phyloP scores from a whole-genome alignment of 495 filamentous ascomycete genomes.

The Hypoxylon intermedium region DNA sequence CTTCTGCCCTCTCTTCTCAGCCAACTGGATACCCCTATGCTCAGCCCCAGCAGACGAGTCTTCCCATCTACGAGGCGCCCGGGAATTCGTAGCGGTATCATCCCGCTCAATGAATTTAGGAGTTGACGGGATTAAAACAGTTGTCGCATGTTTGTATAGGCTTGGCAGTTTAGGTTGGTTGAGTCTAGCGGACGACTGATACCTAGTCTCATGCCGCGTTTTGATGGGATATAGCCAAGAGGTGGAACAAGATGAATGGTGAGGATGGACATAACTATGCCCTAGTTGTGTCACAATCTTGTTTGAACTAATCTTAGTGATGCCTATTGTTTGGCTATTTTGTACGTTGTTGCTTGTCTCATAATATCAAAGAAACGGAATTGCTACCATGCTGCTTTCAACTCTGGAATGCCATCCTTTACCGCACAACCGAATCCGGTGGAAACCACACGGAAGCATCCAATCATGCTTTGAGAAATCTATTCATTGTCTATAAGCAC shows the following conservation, averaged over 20 bases:
- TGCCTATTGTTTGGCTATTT: not conserved
- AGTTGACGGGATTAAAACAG: not conserved
- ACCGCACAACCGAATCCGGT: constrained; percentile 32
- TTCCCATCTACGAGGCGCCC: constrained; percentile 27
- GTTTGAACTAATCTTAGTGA: too few species aligned
- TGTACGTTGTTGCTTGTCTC: constrained; percentile 6
- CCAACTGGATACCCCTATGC: constrained; percentile 27
- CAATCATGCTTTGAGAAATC: constrained; percentile 14
- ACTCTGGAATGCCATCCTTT: constrained; percentile 31
- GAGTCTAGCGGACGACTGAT: too few species aligned
- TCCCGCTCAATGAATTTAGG: not conserved
- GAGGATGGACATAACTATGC: too few species aligned
- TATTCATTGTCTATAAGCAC: constrained; percentile 17
- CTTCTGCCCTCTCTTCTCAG: constrained; percentile 33
- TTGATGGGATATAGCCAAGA: too few species aligned
- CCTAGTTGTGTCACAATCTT: too few species aligned
- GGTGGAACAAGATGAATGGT: too few species aligned
- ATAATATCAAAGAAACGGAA: too few species aligned
- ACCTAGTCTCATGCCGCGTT: too few species aligned
- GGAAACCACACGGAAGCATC: constrained; percentile 38
- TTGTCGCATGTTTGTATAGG: not conserved
- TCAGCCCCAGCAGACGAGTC: constrained; percentile 29
- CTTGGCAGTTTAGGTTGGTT: not conserved
- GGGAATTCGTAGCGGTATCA: constrained; percentile 16
- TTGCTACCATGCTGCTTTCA: constrained; percentile 18